Percentiles rank a stretch among this genome's conserved stretches.
Conservation (phyloP, 768 basidiomycete species). For the Rhizopogon roseolus region DNA sequence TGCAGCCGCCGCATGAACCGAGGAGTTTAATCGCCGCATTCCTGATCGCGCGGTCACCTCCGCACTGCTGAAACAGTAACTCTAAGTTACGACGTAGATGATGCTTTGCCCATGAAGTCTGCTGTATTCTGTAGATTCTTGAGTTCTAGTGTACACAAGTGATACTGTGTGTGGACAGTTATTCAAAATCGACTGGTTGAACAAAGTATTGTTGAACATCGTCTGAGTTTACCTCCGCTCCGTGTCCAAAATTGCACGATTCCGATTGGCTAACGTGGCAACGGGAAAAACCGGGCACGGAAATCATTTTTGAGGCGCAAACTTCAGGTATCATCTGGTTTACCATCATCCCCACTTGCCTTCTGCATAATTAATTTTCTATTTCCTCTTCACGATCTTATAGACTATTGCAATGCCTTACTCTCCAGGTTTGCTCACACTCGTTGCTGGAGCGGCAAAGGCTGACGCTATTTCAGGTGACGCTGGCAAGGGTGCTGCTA, state of each 20-base stretch:
- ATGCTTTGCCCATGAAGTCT: not conserved
- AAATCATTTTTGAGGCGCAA: conserved; percentile 12
- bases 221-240: not conserved
- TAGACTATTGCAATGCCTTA: conserved; percentile 34
- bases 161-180: not conserved
- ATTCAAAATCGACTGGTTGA: not conserved
- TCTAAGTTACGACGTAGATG: not conserved
- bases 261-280: conserved; percentile 16
- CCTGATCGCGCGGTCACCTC: not conserved
- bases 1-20: not conserved
- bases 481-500: conserved; percentile 80
- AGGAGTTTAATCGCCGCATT: not conserved
- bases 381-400: not conserved
- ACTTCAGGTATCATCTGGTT: conserved; percentile 4
- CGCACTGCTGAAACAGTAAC: not conserved
- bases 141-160: not conserved
- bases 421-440: conserved; percentile 31
- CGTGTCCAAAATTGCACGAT: not conserved
- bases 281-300: conserved; percentile 25
- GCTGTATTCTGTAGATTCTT: not conserved
- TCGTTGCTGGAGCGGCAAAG: not conserved
- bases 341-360: conserved; percentile 5
- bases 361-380: conserved; percentile 4
- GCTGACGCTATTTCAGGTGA: conserved; percentile 55
- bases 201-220: too few species aligned